phyloP scores from a whole-genome alignment of 306 rosid genomes.

The Prunus padus region DNA sequence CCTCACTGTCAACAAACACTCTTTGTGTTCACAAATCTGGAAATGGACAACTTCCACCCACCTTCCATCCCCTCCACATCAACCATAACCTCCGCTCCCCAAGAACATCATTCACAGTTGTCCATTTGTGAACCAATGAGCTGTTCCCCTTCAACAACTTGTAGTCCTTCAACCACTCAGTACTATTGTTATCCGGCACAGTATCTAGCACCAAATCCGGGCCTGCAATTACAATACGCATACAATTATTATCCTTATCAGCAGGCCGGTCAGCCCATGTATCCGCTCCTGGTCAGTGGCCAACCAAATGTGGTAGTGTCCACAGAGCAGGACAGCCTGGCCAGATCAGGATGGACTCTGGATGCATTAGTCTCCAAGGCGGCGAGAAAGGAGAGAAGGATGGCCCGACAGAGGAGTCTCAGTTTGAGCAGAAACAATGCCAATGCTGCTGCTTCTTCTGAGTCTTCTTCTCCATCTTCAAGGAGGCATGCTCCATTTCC shows the following conservation, averaged over 20 bases:
- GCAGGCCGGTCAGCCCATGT: neutral
- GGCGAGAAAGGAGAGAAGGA: slow-evolving; percentile 40
- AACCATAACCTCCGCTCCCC: neutral
- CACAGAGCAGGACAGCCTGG: slow-evolving; percentile 13
- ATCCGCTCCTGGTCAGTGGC: neutral
- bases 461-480: neutral
- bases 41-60: slow-evolving; percentile 24
- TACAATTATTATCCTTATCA: neutral
- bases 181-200: neutral
- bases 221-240: neutral
- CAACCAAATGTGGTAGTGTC: neutral
- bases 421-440: slow-evolving; percentile 10
- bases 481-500: neutral
- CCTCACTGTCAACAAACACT: neutral
- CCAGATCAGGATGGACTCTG: neutral
- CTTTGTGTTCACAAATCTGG: neutral
- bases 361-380: slow-evolving; percentile 32
- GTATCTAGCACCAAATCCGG: slow-evolving; percentile 10
- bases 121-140: slow-evolving; percentile 1
- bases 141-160: slow-evolving; percentile 1
- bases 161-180: neutral
- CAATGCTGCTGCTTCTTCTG: slow-evolving; percentile 5
- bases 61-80: neutral
- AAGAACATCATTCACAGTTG: neutral
- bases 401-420: slow-evolving; percentile 45